Conservation (phyloP, 768 basidiomycete genomes). For the Suillus spraguei region DNA sequence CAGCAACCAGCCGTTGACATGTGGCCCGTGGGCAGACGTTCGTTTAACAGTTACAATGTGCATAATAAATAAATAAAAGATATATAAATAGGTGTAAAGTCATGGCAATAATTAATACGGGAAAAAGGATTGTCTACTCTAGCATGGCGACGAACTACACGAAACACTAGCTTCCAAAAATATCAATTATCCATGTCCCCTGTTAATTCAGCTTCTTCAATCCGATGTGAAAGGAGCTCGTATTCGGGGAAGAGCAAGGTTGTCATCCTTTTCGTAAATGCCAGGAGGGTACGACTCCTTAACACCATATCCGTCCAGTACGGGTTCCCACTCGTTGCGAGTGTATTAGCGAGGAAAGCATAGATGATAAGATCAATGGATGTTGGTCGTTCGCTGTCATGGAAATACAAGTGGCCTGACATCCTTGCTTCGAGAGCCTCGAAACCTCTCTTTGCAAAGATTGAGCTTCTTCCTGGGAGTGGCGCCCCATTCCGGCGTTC, state of each 20-base stretch:
- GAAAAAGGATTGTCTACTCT: background rate
- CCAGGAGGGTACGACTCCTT: slow-evolving; percentile 19
- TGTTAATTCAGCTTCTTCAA: slow-evolving; percentile 1
- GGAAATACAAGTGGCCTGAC: slow-evolving; percentile 26
- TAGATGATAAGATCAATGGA: slow-evolving; percentile 32
- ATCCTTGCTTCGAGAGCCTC: slow-evolving; percentile 34
- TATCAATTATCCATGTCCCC: background rate
- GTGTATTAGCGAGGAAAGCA: slow-evolving; percentile 34
- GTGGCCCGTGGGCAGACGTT: too few species aligned
- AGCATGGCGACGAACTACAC: background rate
- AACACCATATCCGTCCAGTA: slow-evolving; percentile 28
- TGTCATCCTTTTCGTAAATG: slow-evolving; percentile 29
- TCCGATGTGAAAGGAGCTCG: slow-evolving; percentile 17
- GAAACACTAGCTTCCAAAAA: background rate
- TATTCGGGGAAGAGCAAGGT: slow-evolving; percentile 31
- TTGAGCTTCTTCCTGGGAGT: slow-evolving; percentile 35
- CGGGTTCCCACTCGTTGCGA: slow-evolving; percentile 26
- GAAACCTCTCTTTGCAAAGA: slow-evolving; percentile 31
- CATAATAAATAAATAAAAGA: too few species aligned
- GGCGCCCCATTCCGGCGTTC: slow-evolving; percentile 31
- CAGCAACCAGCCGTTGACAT: too few species aligned
- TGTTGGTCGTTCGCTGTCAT: slow-evolving; percentile 29
- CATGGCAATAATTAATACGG: background rate
- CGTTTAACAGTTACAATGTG: too few species aligned
- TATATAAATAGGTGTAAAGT: background rate